Evolutionary conservation across 257 asterid species (phyloP).

Genomic region (Lithospermum erythrorhizon): DNA sequence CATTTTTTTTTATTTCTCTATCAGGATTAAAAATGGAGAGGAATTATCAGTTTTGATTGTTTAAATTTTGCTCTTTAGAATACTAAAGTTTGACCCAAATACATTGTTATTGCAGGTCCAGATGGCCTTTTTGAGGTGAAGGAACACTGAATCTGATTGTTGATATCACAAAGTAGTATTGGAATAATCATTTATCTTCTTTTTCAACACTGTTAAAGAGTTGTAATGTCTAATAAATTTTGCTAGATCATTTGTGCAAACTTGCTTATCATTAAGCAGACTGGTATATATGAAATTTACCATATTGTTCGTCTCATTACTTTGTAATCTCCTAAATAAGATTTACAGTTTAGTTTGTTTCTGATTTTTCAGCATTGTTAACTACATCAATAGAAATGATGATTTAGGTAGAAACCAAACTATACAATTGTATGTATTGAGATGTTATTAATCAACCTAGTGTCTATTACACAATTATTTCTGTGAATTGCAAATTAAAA

Average conservation of each 20-base stretch:
- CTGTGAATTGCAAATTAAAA: no score
- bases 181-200: slow-evolving; percentile 16
- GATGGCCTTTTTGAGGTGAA: slow-evolving; percentile 73
- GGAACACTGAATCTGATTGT: slow-evolving; percentile 19
- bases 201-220: slow-evolving; percentile 11
- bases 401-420: no score
- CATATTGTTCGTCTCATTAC: not conserved
- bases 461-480: no score
- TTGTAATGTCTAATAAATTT: slow-evolving; percentile 9
- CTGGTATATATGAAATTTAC: not conserved
- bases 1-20: no score
- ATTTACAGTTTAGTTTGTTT: not conserved
- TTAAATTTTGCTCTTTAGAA: no score
- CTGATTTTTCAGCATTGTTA: not conserved
- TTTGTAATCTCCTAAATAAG: not conserved
- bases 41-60: no score
- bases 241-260: not conserved
- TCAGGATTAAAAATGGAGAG: no score
- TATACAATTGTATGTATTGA: no score
- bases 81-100: not conserved
- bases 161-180: slow-evolving; percentile 1
- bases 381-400: not conserved
- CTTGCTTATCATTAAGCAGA: not conserved
- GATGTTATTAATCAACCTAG: no score
- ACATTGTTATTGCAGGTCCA: slow-evolving; percentile 45